Percentiles rank a stretch among this genome's conserved stretches.
These are phyloP conservation scores for Colletotrichum cereale DNA, from an alignment of 2,329 filamentous ascomycete genomes.

Conservation along the genomic window DNA sequence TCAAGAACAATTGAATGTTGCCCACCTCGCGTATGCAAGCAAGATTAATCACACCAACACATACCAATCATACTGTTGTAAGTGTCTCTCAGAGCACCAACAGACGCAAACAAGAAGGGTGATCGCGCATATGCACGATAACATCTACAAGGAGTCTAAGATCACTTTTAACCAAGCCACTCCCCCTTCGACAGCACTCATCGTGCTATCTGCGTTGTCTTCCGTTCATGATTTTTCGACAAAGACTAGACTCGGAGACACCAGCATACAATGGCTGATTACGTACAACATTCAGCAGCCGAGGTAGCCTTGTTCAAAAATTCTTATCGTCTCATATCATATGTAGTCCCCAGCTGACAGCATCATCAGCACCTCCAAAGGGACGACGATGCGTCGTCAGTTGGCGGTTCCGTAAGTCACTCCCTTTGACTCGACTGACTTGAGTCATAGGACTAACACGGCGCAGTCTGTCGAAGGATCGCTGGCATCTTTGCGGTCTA, in stretches of 20 bases:
- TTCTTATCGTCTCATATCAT: too few species aligned
- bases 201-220: not conserved
- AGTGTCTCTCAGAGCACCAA: not conserved
- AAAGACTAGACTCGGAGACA: not conserved
- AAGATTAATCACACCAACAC: not conserved
- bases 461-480: not conserved
- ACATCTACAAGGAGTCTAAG: too few species aligned
- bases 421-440: not conserved
- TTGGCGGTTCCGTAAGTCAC: not conserved
- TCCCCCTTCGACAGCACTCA: too few species aligned
- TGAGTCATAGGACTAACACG: not conserved
- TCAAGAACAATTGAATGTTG: not conserved
- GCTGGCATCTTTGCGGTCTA: slow-evolving; percentile 14
- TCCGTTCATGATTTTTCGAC: not conserved
- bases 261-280: not conserved
- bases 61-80: not conserved
- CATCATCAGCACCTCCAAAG: not conserved
- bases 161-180: too few species aligned
- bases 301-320: not conserved
- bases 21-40: not conserved
- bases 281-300: not conserved
- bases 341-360: too few species aligned
- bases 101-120: not conserved
- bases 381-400: not conserved
- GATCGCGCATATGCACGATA: not conserved